Evolutionary conservation across 2,329 filamentous ascomycete species (phyloP).

Genomic region (Decorospora gaudefroyi): DNA sequence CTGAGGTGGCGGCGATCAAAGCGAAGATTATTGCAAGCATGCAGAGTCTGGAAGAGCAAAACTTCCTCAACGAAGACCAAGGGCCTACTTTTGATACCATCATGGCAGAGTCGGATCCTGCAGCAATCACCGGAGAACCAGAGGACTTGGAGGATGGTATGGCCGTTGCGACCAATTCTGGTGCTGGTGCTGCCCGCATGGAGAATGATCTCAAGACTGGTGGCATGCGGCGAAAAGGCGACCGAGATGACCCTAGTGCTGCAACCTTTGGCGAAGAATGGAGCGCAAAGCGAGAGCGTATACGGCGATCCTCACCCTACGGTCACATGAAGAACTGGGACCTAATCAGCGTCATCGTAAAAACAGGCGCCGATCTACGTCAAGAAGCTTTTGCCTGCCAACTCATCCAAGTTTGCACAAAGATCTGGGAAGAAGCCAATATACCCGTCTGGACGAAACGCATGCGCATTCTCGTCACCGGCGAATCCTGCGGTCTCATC

Average conservation of each 20-base stretch:
- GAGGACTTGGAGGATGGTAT: constrained; percentile 63
- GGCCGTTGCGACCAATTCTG: constrained; percentile 63
- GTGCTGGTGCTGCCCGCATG: constrained; percentile 79
- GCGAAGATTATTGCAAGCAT: constrained; percentile 89
- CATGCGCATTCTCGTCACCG: constrained; percentile 85
- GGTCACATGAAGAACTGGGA: constrained; percentile 93
- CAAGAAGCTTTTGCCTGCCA: constrained; percentile 89
- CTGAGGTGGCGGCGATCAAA: constrained; percentile 81
- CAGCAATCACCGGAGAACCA: constrained; percentile 54
- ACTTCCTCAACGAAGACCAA: constrained; percentile 75
- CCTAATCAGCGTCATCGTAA: constrained; percentile 82
- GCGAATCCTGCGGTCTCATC: constrained; percentile 80
- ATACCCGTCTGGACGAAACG: constrained; percentile 85
- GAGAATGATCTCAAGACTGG: constrained; percentile 88
- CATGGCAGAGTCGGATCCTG: constrained; percentile 70
- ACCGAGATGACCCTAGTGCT: constrained; percentile 82
- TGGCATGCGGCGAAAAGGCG: constrained; percentile 77
- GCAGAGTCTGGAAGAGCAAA: constrained; percentile 85
- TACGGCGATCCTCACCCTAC: constrained; percentile 80
- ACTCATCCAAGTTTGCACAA: constrained; percentile 78
- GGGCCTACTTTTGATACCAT: constrained; percentile 79
- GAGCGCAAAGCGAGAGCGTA: constrained; percentile 81
- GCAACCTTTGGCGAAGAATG: constrained; percentile 87
- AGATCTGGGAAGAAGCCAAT: constrained; percentile 76
- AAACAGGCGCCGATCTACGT: constrained; percentile 79